phyloP scores from a whole-genome alignment of 768 basidiomycete species.

The Leucocoprinus leucothites region DNA sequence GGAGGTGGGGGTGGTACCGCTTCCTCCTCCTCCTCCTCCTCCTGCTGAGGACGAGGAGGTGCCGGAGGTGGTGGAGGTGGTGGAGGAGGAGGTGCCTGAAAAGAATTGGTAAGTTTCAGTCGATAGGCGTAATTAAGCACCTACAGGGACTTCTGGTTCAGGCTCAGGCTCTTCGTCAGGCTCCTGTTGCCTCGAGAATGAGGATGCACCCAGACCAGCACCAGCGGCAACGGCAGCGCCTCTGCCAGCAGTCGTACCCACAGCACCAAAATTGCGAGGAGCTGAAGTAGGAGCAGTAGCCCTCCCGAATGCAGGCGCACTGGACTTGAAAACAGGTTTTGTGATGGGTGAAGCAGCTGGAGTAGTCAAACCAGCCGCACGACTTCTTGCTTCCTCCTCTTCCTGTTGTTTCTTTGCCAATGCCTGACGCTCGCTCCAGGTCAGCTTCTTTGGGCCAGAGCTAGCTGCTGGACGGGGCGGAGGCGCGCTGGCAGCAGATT shows the following conservation, averaged over 20 bases:
- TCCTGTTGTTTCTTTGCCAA: slow-evolving; percentile 83
- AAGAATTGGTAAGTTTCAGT: slow-evolving; percentile 2
- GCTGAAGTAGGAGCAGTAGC: slow-evolving; percentile 33
- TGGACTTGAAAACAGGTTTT: slow-evolving; percentile 39
- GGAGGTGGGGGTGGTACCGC: slow-evolving; percentile 34
- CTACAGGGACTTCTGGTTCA: slow-evolving; percentile 21
- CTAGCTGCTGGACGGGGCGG: slow-evolving; percentile 13
- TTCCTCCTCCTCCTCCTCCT: slow-evolving; percentile 20
- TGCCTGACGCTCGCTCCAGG: slow-evolving; percentile 93
- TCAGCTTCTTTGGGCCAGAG: slow-evolving; percentile 69
- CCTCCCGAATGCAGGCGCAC: slow-evolving; percentile 45
- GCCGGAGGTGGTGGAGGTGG: slow-evolving; percentile 34
- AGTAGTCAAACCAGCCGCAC: slow-evolving; percentile 43
- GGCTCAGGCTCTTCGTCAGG: slow-evolving; percentile 15
- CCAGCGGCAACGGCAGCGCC: slow-evolving; percentile 32
- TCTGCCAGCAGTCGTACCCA: slow-evolving; percentile 24
- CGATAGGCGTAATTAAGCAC: slow-evolving; percentile 5
- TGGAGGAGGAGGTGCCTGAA: slow-evolving; percentile 30
- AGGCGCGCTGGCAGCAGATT: slow-evolving; percentile 28
- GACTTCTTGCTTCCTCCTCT: slow-evolving; percentile 71
- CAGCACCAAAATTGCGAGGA: slow-evolving; percentile 43
- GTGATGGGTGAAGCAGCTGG: slow-evolving; percentile 31
- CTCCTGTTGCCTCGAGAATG: slow-evolving; percentile 27
- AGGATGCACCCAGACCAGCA: slow-evolving; percentile 24
- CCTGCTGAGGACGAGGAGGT: slow-evolving; percentile 26